Evolutionary conservation across 225 moss, liverwort and hornwort species (phyloP), one percentile per base, ranked within the genome.

Genomic region (Takakia lepidozioides): DNA sequence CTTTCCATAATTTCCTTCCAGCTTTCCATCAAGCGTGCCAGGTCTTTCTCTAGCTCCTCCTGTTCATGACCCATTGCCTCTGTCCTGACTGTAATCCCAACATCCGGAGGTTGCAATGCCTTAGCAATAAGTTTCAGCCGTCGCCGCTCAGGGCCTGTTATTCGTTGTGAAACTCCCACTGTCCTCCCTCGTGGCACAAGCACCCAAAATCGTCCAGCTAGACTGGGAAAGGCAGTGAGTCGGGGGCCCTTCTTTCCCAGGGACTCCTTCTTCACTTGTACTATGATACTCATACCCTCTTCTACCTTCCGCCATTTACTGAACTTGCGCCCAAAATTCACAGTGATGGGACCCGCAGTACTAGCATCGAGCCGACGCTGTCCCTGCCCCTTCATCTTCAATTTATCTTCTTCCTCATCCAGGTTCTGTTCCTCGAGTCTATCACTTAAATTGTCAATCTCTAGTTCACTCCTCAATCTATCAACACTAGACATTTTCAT

Each of bases 121-220:
- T 80, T 67, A 27, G 90, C 90, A 61, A 87, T 48, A 25, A 72
- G 68, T 65, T 87, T 85, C 72, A 98, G 65, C 58, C 95, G 81
- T 54, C 73, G 80, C 51, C 95, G 82, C 60, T 98, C 95, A 43
- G 95, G 95, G 38, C 95, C 90, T 66, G 95, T 90, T 25, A 98
- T 83, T 49, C 78, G 77, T 21, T 84, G 72, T 57, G 95, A 98
- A 41, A 98, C 90, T 15, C 95, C 95, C 28, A 98, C 78, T 56
- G 87, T 50, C 48, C 64, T 85, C 38, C 84, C 90, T 25, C 86
- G 70, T 11, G 95, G 95, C 62, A 91, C 77, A 46, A 98, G 84
- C 41, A 95, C 95, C 90, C 90, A 98, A 48, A 98, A 98, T 63
- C 95, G 77, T 64, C 95, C 95, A 49, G 95, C 95, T 46, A 98